Evolutionary conservation across 768 basidiomycete genomes (phyloP).

Genomic region (Boletellus emodensis): DNA sequence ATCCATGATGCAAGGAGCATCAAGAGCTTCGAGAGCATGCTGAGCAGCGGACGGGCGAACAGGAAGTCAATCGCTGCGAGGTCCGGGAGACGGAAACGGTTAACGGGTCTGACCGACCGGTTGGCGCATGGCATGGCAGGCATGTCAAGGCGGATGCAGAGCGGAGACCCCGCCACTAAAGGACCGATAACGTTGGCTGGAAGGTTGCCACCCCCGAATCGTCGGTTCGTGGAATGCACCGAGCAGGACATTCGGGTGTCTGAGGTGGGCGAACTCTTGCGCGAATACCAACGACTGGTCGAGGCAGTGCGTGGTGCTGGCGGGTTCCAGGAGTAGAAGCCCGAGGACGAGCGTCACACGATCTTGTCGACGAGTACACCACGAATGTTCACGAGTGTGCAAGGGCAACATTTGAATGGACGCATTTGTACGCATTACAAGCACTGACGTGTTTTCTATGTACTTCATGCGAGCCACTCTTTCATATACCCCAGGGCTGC

Average conservation of each 20-base stretch:
- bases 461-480: constrained; percentile 44
- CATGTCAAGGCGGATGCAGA: constrained; percentile 39
- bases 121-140: constrained; percentile 70
- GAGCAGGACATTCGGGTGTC: constrained; percentile 75
- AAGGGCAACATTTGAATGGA: no score
- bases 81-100: constrained; percentile 48
- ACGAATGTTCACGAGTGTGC: background rate
- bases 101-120: constrained; percentile 58
- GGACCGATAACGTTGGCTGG: constrained; percentile 36
- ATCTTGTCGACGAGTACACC: no score
- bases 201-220: constrained; percentile 56
- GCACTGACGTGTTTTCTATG: no score
- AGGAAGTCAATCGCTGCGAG: constrained; percentile 13
- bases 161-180: constrained; percentile 10
- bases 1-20: constrained; percentile 68
- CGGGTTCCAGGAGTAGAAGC: constrained; percentile 31
- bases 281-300: constrained; percentile 77
- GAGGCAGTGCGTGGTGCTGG: constrained; percentile 59
- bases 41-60: constrained; percentile 38
- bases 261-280: constrained; percentile 76
- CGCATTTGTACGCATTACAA: no score
- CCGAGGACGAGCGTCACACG: no score
- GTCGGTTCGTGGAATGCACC: constrained; percentile 66
- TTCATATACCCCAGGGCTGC: constrained; percentile 51
- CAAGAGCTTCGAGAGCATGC: constrained; percentile 83